Percentiles rank a stretch among this genome's conserved stretches.
Conservation (phyloP, 768 basidiomycete genomes). For the Porphyrellus cyaneotinctus region DNA sequence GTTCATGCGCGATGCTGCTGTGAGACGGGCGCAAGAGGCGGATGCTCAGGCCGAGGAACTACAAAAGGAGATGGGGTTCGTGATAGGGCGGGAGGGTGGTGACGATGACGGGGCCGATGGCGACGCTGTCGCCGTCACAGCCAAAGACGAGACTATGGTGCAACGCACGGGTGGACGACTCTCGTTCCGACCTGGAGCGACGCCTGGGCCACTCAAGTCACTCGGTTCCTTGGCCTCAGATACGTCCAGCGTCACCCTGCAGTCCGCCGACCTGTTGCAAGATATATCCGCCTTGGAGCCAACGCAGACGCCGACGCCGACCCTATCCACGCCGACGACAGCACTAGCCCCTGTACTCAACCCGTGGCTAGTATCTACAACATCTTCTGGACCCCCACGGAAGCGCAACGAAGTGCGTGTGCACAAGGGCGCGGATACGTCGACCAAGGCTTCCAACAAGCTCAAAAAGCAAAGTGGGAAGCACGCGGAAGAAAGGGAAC, state of each 20-base stretch:
- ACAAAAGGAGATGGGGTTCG: conserved; percentile 58
- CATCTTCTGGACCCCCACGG: conserved; percentile 47
- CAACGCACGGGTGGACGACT: conserved; percentile 67
- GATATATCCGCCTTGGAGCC: conserved; percentile 20
- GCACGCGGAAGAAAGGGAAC: conserved; percentile 51
- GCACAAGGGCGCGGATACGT: conserved; percentile 57
- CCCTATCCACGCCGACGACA: conserved; percentile 16
- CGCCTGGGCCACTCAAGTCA: conserved; percentile 14
- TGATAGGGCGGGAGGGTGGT: conserved; percentile 30
- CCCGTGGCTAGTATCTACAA: conserved; percentile 68
- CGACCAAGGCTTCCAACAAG: conserved; percentile 68
- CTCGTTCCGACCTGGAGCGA: conserved; percentile 52
- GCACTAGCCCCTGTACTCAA: conserved; percentile 40
- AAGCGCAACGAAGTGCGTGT: conserved; percentile 74
- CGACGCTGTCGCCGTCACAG: conserved; percentile 15
- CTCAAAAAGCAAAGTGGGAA: conserved; percentile 64
- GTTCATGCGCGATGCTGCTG: conserved; percentile 94
- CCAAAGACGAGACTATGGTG: conserved; percentile 35
- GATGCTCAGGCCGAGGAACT: conserved; percentile 70
- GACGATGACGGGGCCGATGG: conserved; percentile 29
- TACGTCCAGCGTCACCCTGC: conserved; percentile 65
- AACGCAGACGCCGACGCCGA: conserved; percentile 8
- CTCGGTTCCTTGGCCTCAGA: conserved; percentile 42
- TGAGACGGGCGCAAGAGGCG: conserved; percentile 53
- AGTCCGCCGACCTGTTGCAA: conserved; percentile 50